These are phyloP conservation scores for Arctostaphylos glauca DNA, from an alignment of 148 eudicot species.

Conservation along the genomic window DNA sequence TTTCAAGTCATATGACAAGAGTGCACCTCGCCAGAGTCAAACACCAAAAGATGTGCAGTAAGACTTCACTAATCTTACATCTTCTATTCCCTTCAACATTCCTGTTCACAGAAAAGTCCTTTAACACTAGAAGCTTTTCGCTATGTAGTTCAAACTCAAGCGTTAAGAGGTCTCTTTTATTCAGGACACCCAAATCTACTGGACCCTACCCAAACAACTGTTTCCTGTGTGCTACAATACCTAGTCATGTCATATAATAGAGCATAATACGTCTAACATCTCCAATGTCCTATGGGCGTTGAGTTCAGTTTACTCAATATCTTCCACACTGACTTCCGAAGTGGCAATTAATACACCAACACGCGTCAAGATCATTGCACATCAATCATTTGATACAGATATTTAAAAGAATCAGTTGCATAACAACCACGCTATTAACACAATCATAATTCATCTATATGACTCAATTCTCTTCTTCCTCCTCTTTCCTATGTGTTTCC, in stretches of 20 bases:
- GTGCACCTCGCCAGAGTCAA: background rate
- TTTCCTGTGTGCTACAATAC: background rate
- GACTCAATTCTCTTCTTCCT: background rate
- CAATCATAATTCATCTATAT: background rate
- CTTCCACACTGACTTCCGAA: background rate
- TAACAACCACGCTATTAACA: background rate
- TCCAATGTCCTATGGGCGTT: background rate
- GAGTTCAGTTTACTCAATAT: background rate
- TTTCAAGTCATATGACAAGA: background rate
- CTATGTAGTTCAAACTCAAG: background rate
- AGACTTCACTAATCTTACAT: background rate
- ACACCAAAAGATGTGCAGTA: background rate
- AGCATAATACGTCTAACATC: background rate
- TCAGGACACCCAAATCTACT: background rate
- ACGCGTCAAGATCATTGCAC: background rate
- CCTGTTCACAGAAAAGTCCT: background rate
- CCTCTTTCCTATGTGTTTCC: background rate
- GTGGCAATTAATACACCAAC: background rate
- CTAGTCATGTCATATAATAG: slow-evolving; percentile 9
- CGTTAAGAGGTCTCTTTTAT: background rate
- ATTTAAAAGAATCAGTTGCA: background rate
- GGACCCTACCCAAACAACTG: background rate
- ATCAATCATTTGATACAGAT: background rate
- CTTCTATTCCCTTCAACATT: background rate
- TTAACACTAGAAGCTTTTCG: background rate